Percentiles rank a stretch among this genome's conserved stretches.
phyloP scores from a whole-genome alignment of 2,329 filamentous ascomycete species.

The Fusarium verrucosum region DNA sequence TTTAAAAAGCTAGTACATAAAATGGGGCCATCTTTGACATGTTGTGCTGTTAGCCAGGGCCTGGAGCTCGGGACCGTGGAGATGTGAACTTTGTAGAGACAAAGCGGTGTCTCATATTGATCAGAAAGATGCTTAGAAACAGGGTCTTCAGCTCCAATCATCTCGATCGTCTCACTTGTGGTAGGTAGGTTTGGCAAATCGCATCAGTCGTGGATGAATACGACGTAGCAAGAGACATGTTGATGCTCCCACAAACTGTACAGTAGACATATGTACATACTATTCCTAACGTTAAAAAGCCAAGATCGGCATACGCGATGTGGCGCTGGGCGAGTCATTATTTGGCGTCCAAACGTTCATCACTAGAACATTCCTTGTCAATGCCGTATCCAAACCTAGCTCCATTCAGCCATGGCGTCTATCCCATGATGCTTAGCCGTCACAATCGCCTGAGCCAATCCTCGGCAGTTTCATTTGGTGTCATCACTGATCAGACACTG shows the following conservation, averaged over 20 bases:
- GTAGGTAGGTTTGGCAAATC: neutral
- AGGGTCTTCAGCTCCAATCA: conserved; percentile 4
- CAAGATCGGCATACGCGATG: neutral
- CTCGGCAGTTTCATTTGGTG: neutral
- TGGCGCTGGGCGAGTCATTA: conserved; percentile 12
- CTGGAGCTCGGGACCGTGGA: neutral
- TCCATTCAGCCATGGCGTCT: neutral
- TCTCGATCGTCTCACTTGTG: neutral
- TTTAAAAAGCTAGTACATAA: conserved; percentile 3
- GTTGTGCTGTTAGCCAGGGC: too few species aligned
- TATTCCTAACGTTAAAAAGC: neutral
- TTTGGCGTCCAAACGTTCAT: neutral
- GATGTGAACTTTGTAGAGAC: too few species aligned
- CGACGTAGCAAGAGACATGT: too few species aligned
- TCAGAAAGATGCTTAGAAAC: conserved; percentile 14
- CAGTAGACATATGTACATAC: too few species aligned
- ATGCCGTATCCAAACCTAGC: neutral
- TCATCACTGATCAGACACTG: neutral
- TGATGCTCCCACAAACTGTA: too few species aligned
- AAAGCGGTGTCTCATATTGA: neutral
- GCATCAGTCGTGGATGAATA: conserved; percentile 22
- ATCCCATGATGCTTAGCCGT: neutral
- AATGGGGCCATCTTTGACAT: neutral
- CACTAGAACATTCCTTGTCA: neutral
- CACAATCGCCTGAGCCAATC: neutral